Evolutionary conservation across 208 protist genomes (phyloP).

Genomic region (Acanthamoeba culbertsoni): DNA sequence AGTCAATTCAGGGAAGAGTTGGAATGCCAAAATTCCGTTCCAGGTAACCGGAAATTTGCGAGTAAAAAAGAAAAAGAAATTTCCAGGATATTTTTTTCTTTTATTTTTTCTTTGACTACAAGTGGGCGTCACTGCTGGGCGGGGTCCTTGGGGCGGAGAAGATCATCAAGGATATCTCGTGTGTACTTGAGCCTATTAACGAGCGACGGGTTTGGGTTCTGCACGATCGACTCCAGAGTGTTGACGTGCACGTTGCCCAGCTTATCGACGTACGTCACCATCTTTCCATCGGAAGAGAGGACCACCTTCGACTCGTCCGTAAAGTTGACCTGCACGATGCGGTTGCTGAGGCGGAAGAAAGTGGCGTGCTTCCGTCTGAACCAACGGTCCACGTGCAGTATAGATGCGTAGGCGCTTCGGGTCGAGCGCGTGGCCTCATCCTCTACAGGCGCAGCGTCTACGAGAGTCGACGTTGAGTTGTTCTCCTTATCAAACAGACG

Average conservation of each 20-base stretch:
- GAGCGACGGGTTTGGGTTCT: neutral
- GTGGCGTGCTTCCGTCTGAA: constrained; percentile 91
- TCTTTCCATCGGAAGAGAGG: constrained; percentile 87
- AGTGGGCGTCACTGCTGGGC: too few species aligned
- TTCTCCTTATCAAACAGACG: constrained; percentile 78
- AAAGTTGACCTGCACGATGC: constrained; percentile 92
- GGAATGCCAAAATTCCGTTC: too few species aligned
- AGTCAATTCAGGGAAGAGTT: too few species aligned
- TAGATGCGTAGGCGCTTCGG: neutral
- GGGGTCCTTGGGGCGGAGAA: neutral
- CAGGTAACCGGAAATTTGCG: too few species aligned
- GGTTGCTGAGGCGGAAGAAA: constrained; percentile 95
- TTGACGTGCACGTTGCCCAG: neutral
- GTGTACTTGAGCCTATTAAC: constrained; percentile 67
- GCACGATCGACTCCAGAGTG: neutral
- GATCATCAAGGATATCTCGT: constrained; percentile 60
- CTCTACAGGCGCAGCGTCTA: neutral
- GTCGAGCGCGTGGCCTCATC: neutral
- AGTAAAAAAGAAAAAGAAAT: too few species aligned
- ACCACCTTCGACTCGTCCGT: constrained; percentile 92
- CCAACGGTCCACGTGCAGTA: constrained; percentile 92
- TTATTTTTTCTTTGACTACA: too few species aligned
- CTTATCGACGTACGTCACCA: constrained; percentile 82
- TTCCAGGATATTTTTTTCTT: too few species aligned
- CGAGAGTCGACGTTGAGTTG: neutral